These are phyloP conservation scores for Lentinula raphanica DNA, from an alignment of 768 basidiomycete genomes.

Conservation along the genomic window DNA sequence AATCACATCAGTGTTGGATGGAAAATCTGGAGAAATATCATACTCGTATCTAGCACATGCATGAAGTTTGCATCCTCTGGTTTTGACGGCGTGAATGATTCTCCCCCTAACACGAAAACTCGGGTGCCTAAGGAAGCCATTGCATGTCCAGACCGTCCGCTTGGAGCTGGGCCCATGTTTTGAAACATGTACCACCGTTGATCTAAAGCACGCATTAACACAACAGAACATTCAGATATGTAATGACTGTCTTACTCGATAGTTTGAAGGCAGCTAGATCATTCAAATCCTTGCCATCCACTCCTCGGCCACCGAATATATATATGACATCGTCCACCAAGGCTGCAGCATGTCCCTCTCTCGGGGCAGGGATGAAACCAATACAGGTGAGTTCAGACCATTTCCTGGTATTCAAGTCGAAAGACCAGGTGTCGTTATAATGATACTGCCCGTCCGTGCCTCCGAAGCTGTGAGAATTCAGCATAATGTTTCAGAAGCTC, in stretches of 20 bases:
- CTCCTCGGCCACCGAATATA: constrained; percentile 93
- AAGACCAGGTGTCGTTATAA: constrained; percentile 98
- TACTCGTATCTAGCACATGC: constrained; percentile 95
- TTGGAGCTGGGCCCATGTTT: constrained; percentile 97
- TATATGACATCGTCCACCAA: constrained; percentile 97
- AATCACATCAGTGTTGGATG: constrained; percentile 8
- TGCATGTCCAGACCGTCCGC: constrained; percentile 92
- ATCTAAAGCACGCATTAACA: constrained; percentile 42
- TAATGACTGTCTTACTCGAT: constrained; percentile 61
- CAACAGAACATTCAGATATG: background rate
- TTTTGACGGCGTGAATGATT: constrained; percentile 70
- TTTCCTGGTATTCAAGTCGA: constrained; percentile 68
- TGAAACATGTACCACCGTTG: constrained; percentile 99
- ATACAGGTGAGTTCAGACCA: constrained; percentile 96
- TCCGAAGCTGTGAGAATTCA: constrained; percentile 65
- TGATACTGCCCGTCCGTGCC: constrained; percentile 98
- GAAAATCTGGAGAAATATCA: constrained; percentile 27
- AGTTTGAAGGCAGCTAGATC: constrained; percentile 98
- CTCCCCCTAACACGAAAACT: constrained; percentile 93
- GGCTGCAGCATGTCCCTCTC: constrained; percentile 95
- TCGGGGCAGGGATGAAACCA: constrained; percentile 90
- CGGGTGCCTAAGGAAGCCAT: constrained; percentile 89
- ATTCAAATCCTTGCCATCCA: constrained; percentile 92
- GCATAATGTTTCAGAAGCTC: constrained; percentile 4
- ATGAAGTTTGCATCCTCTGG: constrained; percentile 76